Conservation (phyloP, 2,329 filamentous ascomycete genomes). For the Colletotrichum endophyticum region DNA sequence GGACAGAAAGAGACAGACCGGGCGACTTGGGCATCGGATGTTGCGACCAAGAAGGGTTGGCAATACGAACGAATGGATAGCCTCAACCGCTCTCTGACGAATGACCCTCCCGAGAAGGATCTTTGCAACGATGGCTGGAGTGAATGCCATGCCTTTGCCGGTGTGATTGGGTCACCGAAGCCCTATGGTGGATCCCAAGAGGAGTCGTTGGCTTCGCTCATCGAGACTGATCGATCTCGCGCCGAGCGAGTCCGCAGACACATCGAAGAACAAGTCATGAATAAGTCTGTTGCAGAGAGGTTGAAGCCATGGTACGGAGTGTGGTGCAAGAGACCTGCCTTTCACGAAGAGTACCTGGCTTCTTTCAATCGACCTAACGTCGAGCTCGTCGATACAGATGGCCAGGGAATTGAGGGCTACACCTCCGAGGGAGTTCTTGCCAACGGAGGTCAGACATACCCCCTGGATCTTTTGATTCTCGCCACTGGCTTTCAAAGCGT, state of each 20-base stretch:
- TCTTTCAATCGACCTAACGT: conserved; percentile 65
- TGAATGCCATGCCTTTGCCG: conserved; percentile 35
- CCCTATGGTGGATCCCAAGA: conserved; percentile 34
- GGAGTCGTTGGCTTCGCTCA: conserved; percentile 35
- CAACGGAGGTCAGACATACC: conserved; percentile 47
- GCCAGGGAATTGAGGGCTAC: conserved; percentile 50
- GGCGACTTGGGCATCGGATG: conserved; percentile 34
- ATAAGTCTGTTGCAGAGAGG: conserved; percentile 51
- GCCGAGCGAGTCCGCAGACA: conserved; percentile 48
- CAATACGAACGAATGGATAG: conserved; percentile 41
- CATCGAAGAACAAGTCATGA: conserved; percentile 51
- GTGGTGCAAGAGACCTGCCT: conserved; percentile 68
- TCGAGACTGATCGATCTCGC: conserved; percentile 45
- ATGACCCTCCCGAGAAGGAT: conserved; percentile 35
- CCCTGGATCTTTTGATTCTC: conserved; percentile 42
- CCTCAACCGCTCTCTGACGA: conserved; percentile 40
- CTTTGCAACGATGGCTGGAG: conserved; percentile 56
- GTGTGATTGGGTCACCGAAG: conserved; percentile 42
- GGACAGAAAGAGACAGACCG: conserved; percentile 39
- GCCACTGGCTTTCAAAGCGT: conserved; percentile 40
- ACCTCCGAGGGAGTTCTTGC: conserved; percentile 50
- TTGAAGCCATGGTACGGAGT: conserved; percentile 64
- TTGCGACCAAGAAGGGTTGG: conserved; percentile 50
- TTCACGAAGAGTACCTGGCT: conserved; percentile 63
- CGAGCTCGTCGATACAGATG: conserved; percentile 62